Conservation (phyloP, 2,329 filamentous ascomycete genomes). For the Cladosporium sp. region DNA sequence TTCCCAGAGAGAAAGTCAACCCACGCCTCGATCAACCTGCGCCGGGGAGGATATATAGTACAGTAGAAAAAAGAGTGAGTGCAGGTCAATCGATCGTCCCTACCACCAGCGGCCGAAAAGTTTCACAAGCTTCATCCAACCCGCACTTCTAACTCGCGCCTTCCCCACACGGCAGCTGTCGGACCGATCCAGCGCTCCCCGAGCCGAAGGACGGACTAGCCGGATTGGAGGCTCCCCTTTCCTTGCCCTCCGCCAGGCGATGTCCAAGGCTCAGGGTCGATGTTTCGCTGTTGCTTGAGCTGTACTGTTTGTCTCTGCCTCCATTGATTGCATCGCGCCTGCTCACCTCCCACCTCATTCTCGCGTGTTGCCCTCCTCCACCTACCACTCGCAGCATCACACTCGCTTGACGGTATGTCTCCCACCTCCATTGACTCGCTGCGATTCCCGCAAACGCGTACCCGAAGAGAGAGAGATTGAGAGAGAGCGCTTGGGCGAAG, state of each 20-base stretch:
- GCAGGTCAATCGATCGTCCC: neutral
- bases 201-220: neutral
- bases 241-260: neutral
- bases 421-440: neutral
- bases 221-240: slow-evolving; percentile 5
- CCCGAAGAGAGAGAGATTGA: neutral
- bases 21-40: slow-evolving; percentile 4
- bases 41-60: no score
- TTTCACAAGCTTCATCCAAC: slow-evolving; percentile 6
- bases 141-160: neutral
- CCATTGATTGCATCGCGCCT: slow-evolving; percentile 8
- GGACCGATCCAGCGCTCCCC: slow-evolving; percentile 6
- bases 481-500: slow-evolving; percentile 6
- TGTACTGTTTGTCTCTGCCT: slow-evolving; percentile 2
- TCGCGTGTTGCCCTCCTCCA: slow-evolving; percentile 3
- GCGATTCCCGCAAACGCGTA: neutral
- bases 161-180: slow-evolving; percentile 7
- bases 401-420: slow-evolving; percentile 7
- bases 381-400: slow-evolving; percentile 1
- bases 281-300: neutral
- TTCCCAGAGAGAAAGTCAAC: neutral
- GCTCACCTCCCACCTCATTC: neutral
- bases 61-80: neutral
- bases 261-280: neutral
- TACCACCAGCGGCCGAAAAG: neutral